Evolutionary conservation across 164 flowering plant genomes (phyloP), one percentile per base, ranked within the genome.

Genomic region (Umbilicus rupestris): DNA sequence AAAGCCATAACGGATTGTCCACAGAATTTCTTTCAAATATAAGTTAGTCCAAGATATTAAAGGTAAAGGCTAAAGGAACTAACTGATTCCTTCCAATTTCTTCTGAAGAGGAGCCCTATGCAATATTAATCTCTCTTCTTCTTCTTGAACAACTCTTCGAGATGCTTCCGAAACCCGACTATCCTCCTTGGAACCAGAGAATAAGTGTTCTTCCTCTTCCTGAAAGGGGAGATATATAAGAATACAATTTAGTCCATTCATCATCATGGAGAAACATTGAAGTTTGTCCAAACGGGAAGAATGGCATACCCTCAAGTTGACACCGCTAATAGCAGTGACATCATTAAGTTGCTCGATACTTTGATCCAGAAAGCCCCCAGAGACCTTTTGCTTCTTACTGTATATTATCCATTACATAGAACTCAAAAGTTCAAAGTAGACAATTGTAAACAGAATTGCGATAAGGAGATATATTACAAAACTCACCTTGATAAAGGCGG

Each of bases 341-440:
- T 95, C 99, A 83, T 92, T 95, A 20, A 92, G 98, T 72, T 95
- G 97, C 69, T 92, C 97, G 67, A 95, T 92, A 83, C 97, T 92
- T 78, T 92, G 97, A 81, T 92, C 98, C 47, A 55, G 65, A 78
- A 80, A 85, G 31, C 71, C 78, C 60, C 96, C 99, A 63, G 94
- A 80, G 47, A 85, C 87, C 76, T 88, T 95, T 73, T 87, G 98
- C 82, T 92, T 95, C 81, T 92, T 95, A 73, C 99, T 95, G 81
- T 30, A 65, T 12, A 26, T 46, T 33, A 66, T 10, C 14, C 22
- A 11, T n/a, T 29, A 62, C 17, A 62, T n/a, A 52, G 47, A 62
- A 66, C 31, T 16, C 16, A 24, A 29, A 68, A 44, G 50, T 60
- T 31, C 29, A 33, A 35, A 19, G 47, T n/a, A 26, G 33, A 49